Percentiles rank a stretch among this genome's conserved stretches.
phyloP scores from a whole-genome alignment of 768 basidiomycete species.

The Amanita exitialis region DNA sequence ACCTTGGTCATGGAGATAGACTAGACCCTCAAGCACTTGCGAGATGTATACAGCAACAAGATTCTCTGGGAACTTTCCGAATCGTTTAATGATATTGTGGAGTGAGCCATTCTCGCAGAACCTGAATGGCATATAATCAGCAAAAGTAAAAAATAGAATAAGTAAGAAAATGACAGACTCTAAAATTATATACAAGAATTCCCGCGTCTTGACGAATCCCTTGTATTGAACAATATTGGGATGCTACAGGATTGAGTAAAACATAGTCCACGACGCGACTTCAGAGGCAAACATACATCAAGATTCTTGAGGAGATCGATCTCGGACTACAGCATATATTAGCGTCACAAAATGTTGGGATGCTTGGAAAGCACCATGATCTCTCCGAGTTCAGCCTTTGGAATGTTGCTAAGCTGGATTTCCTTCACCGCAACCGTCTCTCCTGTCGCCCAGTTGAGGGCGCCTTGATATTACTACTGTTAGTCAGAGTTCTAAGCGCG shows the following conservation, averaged over 20 bases:
- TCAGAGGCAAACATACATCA: slow-evolving; percentile 44
- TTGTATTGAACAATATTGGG: slow-evolving; percentile 99
- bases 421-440: slow-evolving; percentile 99
- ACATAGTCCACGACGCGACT: slow-evolving; percentile 4
- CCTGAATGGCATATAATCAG: slow-evolving; percentile 23
- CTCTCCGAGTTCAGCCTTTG: slow-evolving; percentile 87
- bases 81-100: slow-evolving; percentile 90
- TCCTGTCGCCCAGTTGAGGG: slow-evolving; percentile 91
- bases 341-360: slow-evolving; percentile 9
- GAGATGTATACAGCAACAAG: slow-evolving; percentile 95
- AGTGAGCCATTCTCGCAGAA: slow-evolving; percentile 99
- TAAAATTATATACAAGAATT: slow-evolving; percentile 93
- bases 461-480: slow-evolving; percentile 36
- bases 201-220: slow-evolving; percentile 91
- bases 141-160: not conserved
- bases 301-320: slow-evolving; percentile 97
- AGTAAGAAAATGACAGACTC: slow-evolving; percentile 46
- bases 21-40: slow-evolving; percentile 90
- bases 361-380: slow-evolving; percentile 69
- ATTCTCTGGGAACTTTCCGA: slow-evolving; percentile 97
- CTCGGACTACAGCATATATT: slow-evolving; percentile 56
- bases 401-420: slow-evolving; percentile 89
- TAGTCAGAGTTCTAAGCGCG: not conserved
- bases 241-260: slow-evolving; percentile 42
- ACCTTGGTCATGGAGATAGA: slow-evolving; percentile 98